Percentiles rank a stretch among this genome's conserved stretches.
phyloP scores from a whole-genome alignment of 1,284 basidiomycete species.

The Rhizopogon parksii region DNA sequence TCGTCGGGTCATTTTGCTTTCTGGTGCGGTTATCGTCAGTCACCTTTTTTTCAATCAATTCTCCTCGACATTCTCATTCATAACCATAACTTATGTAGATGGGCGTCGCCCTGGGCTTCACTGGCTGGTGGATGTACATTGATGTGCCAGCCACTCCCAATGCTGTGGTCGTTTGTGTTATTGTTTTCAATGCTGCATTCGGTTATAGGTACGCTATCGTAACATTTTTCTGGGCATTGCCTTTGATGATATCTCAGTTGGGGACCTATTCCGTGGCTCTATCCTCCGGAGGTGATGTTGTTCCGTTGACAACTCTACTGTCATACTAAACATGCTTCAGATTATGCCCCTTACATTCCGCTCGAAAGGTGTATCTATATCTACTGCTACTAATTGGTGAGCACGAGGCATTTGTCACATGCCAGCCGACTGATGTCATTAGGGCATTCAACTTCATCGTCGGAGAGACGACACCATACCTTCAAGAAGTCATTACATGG shows the following conservation, averaged over 20 bases:
- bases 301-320: slow-evolving; percentile 1
- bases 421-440: slow-evolving; percentile 27
- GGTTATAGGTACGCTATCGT: slow-evolving; percentile 59
- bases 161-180: slow-evolving; percentile 87
- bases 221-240: not conserved
- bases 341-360: slow-evolving; percentile 89
- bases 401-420: not conserved
- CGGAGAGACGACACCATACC: slow-evolving; percentile 81
- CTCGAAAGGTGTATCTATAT: slow-evolving; percentile 91
- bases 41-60: slow-evolving; percentile 1
- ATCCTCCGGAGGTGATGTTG: slow-evolving; percentile 67
- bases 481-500: slow-evolving; percentile 91
- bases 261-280: slow-evolving; percentile 84
- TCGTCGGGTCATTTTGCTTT: slow-evolving; percentile 83
- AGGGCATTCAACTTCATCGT: slow-evolving; percentile 89
- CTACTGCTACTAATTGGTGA: slow-evolving; percentile 67
- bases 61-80: slow-evolving; percentile 6
- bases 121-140: slow-evolving; percentile 91
- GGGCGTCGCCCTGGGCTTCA: slow-evolving; percentile 69
- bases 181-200: slow-evolving; percentile 92
- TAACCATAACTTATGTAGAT: slow-evolving; percentile 42
- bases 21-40: slow-evolving; percentile 80
- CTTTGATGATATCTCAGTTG: slow-evolving; percentile 34
- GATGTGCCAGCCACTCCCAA: slow-evolving; percentile 81
- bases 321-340: slow-evolving; percentile 34